A percentile compares a stretch with the other conserved stretches of the same genome.
These are phyloP conservation scores for Abelmoschus esculentus DNA, from an alignment of 345 rosid genomes.

Conservation along the genomic window DNA sequence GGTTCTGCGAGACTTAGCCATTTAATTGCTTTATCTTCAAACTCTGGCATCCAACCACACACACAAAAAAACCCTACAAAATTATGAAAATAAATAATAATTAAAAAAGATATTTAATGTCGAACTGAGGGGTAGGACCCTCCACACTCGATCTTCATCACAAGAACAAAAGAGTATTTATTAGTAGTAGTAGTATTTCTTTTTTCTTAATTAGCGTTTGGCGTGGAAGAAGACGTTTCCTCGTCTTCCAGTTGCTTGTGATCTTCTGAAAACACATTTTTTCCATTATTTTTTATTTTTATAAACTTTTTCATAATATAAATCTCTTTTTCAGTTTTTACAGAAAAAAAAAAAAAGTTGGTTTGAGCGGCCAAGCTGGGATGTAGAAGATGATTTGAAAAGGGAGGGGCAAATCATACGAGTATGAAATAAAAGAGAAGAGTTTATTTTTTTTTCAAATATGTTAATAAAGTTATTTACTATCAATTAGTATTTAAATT, in stretches of 20 bases:
- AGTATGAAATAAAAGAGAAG: too few relatives aligned
- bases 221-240: slow-evolving; percentile 59
- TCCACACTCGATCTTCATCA: slow-evolving; percentile 13
- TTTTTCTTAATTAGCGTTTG: slow-evolving; percentile 23
- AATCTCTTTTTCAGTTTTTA: neutral
- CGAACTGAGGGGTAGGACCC: slow-evolving; percentile 30
- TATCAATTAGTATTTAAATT: too few relatives aligned
- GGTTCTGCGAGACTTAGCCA: slow-evolving; percentile 30
- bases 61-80: slow-evolving; percentile 6
- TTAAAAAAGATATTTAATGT: slow-evolving; percentile 48
- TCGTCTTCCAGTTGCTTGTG: slow-evolving; percentile 18
- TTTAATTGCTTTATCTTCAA: slow-evolving; percentile 59
- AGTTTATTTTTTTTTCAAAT: too few relatives aligned
- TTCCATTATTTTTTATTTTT: neutral
- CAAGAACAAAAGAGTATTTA: neutral
- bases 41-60: slow-evolving; percentile 40
- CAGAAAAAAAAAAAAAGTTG: neutral
- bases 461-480: too few relatives aligned
- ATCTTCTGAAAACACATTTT: slow-evolving; percentile 40
- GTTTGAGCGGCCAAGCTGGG: neutral
- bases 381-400: slow-evolving; percentile 27
- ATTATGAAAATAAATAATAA: slow-evolving; percentile 5
- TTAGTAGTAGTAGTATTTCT: slow-evolving; percentile 8
- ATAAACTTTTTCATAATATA: neutral
- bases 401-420: slow-evolving; percentile 39